Conservation (phyloP, 352 stramenopile species). For the Phytophthora syringae region DNA sequence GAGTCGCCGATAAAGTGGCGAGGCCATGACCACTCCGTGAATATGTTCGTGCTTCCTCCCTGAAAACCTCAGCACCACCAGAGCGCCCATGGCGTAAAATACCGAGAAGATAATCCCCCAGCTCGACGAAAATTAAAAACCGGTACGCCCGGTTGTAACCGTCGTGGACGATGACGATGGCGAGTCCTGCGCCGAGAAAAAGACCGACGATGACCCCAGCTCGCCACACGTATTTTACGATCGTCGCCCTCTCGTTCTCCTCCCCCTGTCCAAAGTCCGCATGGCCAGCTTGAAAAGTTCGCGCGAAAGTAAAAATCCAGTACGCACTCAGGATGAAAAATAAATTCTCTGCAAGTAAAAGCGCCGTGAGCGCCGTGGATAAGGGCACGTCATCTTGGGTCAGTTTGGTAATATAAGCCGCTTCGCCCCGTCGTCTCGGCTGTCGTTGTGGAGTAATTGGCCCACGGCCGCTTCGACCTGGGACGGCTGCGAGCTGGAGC, state of each 20-base stretch:
- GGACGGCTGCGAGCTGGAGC: constrained; percentile 11
- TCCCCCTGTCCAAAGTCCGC: constrained; percentile 61
- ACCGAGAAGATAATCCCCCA: constrained; percentile 59
- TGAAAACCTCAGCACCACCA: constrained; percentile 50
- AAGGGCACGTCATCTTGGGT: constrained; percentile 52
- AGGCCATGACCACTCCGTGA: constrained; percentile 70
- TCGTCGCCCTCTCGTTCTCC: constrained; percentile 54
- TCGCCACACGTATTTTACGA: constrained; percentile 51
- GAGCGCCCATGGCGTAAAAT: constrained; percentile 46
- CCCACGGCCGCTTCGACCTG: constrained; percentile 25
- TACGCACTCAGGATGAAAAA: constrained; percentile 72
- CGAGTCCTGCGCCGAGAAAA: constrained; percentile 43
- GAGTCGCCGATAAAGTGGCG: constrained; percentile 68
- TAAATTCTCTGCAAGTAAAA: constrained; percentile 65
- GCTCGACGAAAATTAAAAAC: constrained; percentile 63
- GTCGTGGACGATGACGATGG: constrained; percentile 51
- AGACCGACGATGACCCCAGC: constrained; percentile 38
- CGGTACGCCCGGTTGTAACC: constrained; percentile 60
- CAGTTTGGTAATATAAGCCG: constrained; percentile 68
- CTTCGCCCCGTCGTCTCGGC: constrained; percentile 60
- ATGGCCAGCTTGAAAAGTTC: constrained; percentile 73
- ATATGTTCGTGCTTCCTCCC: constrained; percentile 76
- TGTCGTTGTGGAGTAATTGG: constrained; percentile 45
- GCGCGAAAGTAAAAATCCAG: constrained; percentile 67
- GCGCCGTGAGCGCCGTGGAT: constrained; percentile 45